phyloP scores from a whole-genome alignment of 2,329 filamentous ascomycete genomes.

The Orbilia brochopaga region DNA sequence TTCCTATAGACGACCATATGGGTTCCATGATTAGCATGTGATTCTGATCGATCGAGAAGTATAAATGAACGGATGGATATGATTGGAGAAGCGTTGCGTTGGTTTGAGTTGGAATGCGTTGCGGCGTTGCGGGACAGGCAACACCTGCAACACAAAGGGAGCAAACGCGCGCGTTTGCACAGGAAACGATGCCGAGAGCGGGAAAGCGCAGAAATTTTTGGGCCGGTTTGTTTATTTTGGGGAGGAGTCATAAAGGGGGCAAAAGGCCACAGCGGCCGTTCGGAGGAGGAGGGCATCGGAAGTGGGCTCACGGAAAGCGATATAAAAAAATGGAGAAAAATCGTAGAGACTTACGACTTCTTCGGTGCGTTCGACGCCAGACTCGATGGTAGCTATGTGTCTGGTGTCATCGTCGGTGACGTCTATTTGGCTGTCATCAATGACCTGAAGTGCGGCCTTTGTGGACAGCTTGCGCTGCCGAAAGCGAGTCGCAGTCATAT shows the following conservation, averaged over 20 bases:
- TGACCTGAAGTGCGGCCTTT: constrained; percentile 84
- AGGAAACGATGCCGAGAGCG: constrained; percentile 15
- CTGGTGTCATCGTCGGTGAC: constrained; percentile 83
- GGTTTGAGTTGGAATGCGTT: background rate
- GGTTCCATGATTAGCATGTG: constrained; percentile 36
- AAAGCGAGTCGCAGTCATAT: constrained; percentile 53
- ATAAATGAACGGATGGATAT: constrained; percentile 1
- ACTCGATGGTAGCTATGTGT: constrained; percentile 83
- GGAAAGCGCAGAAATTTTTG: constrained; percentile 27
- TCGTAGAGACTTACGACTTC: constrained; percentile 79
- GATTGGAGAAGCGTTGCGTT: background rate
- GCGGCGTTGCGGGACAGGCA: constrained; percentile 12
- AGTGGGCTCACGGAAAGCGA: constrained; percentile 27
- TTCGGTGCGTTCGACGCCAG: constrained; percentile 94
- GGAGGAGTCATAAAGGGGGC: constrained; percentile 36
- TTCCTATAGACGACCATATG: constrained; percentile 77
- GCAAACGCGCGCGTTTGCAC: constrained; percentile 40
- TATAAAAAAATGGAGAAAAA: constrained; percentile 55
- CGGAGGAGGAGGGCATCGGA: constrained; percentile 21
- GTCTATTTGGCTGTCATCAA: constrained; percentile 90
- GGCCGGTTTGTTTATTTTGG: constrained; percentile 14
- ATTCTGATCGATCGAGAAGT: constrained; percentile 48
- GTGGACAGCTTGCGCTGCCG: constrained; percentile 88
- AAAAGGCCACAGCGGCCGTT: constrained; percentile 20
- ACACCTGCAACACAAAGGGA: constrained; percentile 51